Base-by-base conservation (phyloP, 2,329 filamentous ascomycete genomes). In the Trichophaea hybrida region DNA sequence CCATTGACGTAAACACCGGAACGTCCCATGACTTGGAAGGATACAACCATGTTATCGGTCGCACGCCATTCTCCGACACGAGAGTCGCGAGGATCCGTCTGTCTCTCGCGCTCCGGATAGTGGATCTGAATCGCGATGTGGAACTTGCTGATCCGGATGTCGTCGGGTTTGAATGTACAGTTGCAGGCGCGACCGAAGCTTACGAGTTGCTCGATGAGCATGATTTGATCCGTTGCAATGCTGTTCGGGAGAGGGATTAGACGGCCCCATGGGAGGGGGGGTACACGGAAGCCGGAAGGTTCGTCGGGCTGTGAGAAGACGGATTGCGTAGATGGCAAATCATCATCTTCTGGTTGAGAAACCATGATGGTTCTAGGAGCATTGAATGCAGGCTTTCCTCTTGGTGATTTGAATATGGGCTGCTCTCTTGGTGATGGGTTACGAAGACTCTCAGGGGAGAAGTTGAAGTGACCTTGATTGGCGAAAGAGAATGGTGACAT, bases 1-100 rank as follows among this genome's bases (percentile, higher is more conserved):
- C 66, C 67, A 49, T 68, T 67, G 17, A 68, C 46, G 10, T 61
- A 61, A 15, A 67, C 60, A 7, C 67, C 67, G 33, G 65, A 67
- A 5, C 59, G 61, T n/a, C 64, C 67, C 5, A 55, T 56, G 4
- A 68, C 62, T 38, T 65, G 65, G 44, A 65, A 65, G 61, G 63
- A 66, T 17, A 65, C 67, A 48, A 66, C 61, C 67, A 68, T 68
- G 17, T 65, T 55, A 1, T 49, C 48, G 4, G 62, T 43, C 6
- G 66, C 65, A 2, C 31, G 59, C 62, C 66, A 68, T 6, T 48
- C 43, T 1, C 59, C 59, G 15, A 62, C 59, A 8, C 52, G 37
- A 4, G 58, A 53, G 43, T 66, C 61, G 31, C 51, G 17, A 1
- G 54, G 44, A 33, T 62, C 59, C 5, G 57, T 57, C 6, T 60